These are phyloP conservation scores for Raddia guianensis DNA, from an alignment of 176 grass and related monocot species.

Conservation along the genomic window DNA sequence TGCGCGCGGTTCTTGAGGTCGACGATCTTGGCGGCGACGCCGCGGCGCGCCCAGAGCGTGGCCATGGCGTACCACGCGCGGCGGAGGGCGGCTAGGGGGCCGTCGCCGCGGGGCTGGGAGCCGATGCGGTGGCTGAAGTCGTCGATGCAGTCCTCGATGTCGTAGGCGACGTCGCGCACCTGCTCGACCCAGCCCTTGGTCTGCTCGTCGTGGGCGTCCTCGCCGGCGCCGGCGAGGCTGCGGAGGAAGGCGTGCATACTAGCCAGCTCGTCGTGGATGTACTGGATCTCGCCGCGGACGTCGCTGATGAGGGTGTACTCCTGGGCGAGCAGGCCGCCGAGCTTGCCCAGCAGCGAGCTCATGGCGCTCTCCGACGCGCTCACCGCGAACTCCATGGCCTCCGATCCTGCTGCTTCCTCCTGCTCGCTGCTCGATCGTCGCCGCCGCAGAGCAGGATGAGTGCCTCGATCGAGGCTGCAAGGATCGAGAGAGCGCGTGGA, in stretches of 20 bases:
- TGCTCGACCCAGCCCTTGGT: not conserved
- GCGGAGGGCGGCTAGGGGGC: not conserved
- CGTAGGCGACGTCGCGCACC: conserved; percentile 9
- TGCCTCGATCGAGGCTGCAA: no score
- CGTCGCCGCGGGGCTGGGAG: not conserved
- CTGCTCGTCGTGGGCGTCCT: not conserved
- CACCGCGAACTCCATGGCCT: conserved; percentile 4
- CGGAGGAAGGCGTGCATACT: conserved; percentile 34
- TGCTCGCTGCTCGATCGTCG: no score
- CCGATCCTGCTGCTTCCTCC: no score
- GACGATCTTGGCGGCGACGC: not conserved
- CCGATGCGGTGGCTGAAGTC: not conserved
- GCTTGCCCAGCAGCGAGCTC: not conserved
- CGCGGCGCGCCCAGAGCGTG: not conserved
- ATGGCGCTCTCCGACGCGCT: not conserved
- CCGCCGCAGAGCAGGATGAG: no score
- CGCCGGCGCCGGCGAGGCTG: not conserved
- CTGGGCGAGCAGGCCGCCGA: not conserved
- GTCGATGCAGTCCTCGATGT: not conserved
- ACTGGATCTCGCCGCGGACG: conserved; percentile 11
- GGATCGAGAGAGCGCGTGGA: no score
- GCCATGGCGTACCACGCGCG: not conserved
- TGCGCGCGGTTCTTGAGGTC: not conserved
- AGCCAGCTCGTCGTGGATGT: conserved; percentile 28
- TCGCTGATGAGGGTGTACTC: not conserved